phyloP scores from a whole-genome alignment of 139 green algal genomes.

The Chlorokybus atmophyticus region DNA sequence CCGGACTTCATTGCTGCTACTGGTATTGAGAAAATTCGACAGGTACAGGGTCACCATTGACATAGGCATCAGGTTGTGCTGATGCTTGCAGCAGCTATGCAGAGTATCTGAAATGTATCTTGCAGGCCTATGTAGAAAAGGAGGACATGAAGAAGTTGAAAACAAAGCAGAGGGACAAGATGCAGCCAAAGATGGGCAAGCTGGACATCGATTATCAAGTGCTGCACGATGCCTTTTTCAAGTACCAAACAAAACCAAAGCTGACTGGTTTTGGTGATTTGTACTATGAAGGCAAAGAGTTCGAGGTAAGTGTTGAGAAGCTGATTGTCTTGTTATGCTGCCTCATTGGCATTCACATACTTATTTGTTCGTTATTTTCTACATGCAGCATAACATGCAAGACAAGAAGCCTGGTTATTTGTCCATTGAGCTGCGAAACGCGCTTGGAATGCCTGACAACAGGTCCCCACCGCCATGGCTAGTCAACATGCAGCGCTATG shows the following conservation, averaged over 20 bases:
- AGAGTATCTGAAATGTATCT: not conserved
- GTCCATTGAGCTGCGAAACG: constrained; percentile 50
- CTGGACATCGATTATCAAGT: constrained; percentile 97
- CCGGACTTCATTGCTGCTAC: constrained; percentile 93
- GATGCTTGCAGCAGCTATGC: no score
- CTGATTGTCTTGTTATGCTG: no score
- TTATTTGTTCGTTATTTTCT: no score
- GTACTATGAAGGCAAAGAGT: constrained; percentile 92
- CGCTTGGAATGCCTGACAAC: constrained; percentile 69
- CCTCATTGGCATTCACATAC: no score
- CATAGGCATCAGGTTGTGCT: no score
- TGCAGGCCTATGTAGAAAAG: constrained; percentile 49
- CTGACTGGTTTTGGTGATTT: constrained; percentile 73
- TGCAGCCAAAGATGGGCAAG: constrained; percentile 79
- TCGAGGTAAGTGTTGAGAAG: constrained; percentile 29
- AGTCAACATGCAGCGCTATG: constrained; percentile 96
- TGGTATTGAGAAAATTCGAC: constrained; percentile 86
- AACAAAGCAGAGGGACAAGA: constrained; percentile 51
- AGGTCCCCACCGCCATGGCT: constrained; percentile 79
- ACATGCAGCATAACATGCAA: constrained; percentile 1
- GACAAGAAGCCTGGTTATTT: constrained; percentile 31
- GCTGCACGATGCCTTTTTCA: constrained; percentile 98
- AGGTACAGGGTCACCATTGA: no score
- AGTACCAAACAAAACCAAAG: constrained; percentile 86
- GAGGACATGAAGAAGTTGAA: constrained; percentile 73